phyloP scores from a whole-genome alignment of 345 rosid genomes.

The Salix koriyanagi region DNA sequence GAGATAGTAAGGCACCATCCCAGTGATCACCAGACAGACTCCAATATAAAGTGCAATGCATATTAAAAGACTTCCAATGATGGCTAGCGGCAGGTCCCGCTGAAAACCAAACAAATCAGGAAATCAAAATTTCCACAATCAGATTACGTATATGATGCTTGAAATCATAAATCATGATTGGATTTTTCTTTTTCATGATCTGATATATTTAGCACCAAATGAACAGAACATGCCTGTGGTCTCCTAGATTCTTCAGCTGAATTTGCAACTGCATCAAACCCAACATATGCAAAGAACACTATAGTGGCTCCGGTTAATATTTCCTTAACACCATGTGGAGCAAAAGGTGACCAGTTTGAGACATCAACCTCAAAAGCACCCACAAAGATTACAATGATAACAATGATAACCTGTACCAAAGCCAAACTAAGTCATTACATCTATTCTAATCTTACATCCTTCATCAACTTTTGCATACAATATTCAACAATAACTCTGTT shows the following conservation, averaged over 20 bases:
- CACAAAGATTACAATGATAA: constrained; percentile 63
- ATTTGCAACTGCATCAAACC: constrained; percentile 97
- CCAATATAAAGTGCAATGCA: constrained; percentile 70
- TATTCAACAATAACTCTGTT: not conserved
- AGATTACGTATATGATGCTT: not conserved
- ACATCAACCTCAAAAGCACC: constrained; percentile 88
- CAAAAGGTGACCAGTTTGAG: constrained; percentile 90
- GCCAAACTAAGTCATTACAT: not conserved
- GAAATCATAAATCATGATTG: not conserved
- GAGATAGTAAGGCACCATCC: constrained; percentile 76
- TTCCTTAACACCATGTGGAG: constrained; percentile 72
- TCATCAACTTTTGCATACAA: not conserved
- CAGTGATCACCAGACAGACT: constrained; percentile 91
- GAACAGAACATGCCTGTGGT: constrained; percentile 59
- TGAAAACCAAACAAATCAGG: constrained; percentile 31
- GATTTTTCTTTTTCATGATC: not conserved
- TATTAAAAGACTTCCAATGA: constrained; percentile 81
- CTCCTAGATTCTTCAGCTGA: constrained; percentile 89
- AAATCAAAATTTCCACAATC: constrained; percentile 5
- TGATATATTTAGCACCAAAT: not conserved
- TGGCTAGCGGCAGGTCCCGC: constrained; percentile 87
- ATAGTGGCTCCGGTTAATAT: constrained; percentile 87
- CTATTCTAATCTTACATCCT: not conserved
- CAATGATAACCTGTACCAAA: constrained; percentile 63
- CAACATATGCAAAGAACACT: constrained; percentile 94